A percentile compares a stretch with the other conserved stretches of the same genome.
Evolutionary conservation across 1,284 basidiomycete genomes (phyloP).

Genomic region (Thelephora terrestris): DNA sequence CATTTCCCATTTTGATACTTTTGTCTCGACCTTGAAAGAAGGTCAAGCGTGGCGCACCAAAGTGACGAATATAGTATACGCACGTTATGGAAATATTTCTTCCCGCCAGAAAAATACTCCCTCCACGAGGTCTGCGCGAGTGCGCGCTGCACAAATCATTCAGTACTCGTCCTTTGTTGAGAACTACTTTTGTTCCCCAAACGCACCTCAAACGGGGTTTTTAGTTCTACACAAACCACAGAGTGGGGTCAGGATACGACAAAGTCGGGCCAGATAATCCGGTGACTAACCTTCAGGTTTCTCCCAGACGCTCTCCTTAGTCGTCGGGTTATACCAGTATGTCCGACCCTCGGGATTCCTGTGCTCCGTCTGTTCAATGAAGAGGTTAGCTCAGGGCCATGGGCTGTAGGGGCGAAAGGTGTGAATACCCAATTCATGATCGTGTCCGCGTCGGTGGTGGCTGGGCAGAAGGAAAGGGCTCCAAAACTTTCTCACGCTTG

Average conservation of each 20-base stretch:
- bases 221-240: slow-evolving; percentile 42
- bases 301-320: slow-evolving; percentile 78
- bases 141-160: slow-evolving; percentile 47
- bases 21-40: slow-evolving; percentile 54
- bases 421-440: neutral
- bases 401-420: neutral
- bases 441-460: neutral
- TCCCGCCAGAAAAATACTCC: slow-evolving; percentile 81
- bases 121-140: slow-evolving; percentile 85
- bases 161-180: no score
- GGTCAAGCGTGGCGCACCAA: neutral
- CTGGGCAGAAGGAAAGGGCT: no score
- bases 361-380: slow-evolving; percentile 51
- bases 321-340: slow-evolving; percentile 78
- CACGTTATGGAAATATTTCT: slow-evolving; percentile 91
- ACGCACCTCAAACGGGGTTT: slow-evolving; percentile 78
- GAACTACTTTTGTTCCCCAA: no score
- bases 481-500: no score
- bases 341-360: slow-evolving; percentile 77
- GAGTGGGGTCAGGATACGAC: neutral
- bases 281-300: slow-evolving; percentile 65
- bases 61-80: slow-evolving; percentile 15
- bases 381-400: neutral
- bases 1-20: slow-evolving; percentile 95
- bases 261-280: neutral